Conservation (phyloP, 805 yeast species). For the Ogataea parapolymorpha region DNA sequence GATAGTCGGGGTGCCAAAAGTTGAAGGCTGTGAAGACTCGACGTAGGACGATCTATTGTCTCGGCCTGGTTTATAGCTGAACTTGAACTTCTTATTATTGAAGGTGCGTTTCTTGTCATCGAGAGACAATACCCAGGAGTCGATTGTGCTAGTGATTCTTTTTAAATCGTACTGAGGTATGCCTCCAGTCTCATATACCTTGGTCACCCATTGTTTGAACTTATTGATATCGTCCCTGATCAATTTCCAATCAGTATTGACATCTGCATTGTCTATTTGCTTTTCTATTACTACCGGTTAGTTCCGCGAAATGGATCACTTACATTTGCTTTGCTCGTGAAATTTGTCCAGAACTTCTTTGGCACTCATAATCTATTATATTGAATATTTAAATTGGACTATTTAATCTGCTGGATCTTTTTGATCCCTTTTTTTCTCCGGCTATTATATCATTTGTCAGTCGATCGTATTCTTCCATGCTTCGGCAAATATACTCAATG, state of each 20-base stretch:
- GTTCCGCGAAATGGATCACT: neutral
- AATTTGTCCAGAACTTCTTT: neutral
- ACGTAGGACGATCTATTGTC: neutral
- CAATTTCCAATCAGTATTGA: constrained; percentile 1
- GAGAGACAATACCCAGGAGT: constrained; percentile 16
- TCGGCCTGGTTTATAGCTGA: constrained; percentile 18
- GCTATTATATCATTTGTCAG: neutral
- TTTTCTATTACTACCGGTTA: constrained; percentile 5
- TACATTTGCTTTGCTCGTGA: neutral
- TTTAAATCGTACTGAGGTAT: constrained; percentile 28
- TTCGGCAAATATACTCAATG: constrained; percentile 10
- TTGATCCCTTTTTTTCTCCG: neutral
- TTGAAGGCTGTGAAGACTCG: neutral
- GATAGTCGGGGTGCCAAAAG: constrained; percentile 10
- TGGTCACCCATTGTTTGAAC: constrained; percentile 20
- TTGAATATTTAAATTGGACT: neutral
- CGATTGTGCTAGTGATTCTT: constrained; percentile 17
- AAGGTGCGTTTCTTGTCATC: constrained; percentile 20
- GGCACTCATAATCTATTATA: constrained; percentile 1
- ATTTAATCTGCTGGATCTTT: constrained; percentile 2
- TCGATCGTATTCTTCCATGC: constrained; percentile 11
- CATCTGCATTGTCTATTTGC: constrained; percentile 1
- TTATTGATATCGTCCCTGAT: constrained; percentile 14
- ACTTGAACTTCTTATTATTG: constrained; percentile 20
- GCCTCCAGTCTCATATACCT: constrained; percentile 6